Conservation (phyloP, 1,284 basidiomycete genomes). For the Irpex sp. region DNA sequence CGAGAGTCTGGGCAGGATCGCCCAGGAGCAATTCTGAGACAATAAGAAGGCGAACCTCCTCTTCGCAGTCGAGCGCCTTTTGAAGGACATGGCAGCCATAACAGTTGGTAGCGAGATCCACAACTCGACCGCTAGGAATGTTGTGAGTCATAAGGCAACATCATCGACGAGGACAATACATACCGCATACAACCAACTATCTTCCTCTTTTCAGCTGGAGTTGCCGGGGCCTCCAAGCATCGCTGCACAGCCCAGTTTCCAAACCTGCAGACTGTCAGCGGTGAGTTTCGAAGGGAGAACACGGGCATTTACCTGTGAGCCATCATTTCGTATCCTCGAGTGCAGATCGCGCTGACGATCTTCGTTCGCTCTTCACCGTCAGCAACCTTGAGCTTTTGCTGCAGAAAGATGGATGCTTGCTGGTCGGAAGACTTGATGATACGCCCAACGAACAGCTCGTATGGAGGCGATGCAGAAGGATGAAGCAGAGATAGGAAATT, state of each 20-base stretch:
- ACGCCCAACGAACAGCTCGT: slow-evolving; percentile 71
- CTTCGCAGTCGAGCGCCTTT: slow-evolving; percentile 84
- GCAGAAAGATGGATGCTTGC: slow-evolving; percentile 83
- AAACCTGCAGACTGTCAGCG: slow-evolving; percentile 46
- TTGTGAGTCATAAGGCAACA: background rate
- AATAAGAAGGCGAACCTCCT: slow-evolving; percentile 74
- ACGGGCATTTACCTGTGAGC: slow-evolving; percentile 57
- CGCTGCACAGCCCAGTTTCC: slow-evolving; percentile 86
- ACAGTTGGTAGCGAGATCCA: slow-evolving; percentile 80
- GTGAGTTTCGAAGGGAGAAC: background rate
- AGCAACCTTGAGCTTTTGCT: slow-evolving; percentile 83
- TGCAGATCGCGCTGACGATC: slow-evolving; percentile 80
- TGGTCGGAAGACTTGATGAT: slow-evolving; percentile 85
- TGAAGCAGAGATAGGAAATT: slow-evolving; percentile 81
- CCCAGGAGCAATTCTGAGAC: slow-evolving; percentile 77
- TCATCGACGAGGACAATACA: slow-evolving; percentile 2
- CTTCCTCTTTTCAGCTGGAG: slow-evolving; percentile 67
- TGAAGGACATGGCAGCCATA: slow-evolving; percentile 85
- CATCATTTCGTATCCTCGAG: slow-evolving; percentile 84
- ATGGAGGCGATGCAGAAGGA: slow-evolving; percentile 77
- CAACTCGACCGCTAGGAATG: slow-evolving; percentile 61
- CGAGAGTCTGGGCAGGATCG: slow-evolving; percentile 76
- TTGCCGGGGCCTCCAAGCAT: slow-evolving; percentile 73
- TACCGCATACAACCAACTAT: slow-evolving; percentile 80
- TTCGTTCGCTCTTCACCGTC: slow-evolving; percentile 72